Base-by-base conservation (phyloP, 768 basidiomycete species). In the Leccinum barrowsii region DNA sequence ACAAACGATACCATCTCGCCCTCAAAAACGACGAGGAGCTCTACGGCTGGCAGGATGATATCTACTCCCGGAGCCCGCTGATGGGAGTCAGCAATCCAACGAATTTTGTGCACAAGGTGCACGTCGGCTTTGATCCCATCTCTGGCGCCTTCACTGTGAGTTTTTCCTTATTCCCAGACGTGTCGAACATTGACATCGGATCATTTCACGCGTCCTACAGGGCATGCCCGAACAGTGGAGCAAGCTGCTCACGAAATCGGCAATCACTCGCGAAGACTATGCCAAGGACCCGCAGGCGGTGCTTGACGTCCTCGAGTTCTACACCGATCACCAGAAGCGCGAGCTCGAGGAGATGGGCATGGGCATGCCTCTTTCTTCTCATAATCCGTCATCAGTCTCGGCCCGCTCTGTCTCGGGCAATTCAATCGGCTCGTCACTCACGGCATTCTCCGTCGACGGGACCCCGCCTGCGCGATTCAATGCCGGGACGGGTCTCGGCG, bases 201-300 rank as follows among this genome's bases (percentile, higher is more conserved):
- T 44, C 26, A 54, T 42, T 12, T 51, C 37, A 44, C 11, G n/a
- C 30, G 22, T 40, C 47, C 30, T 48, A 28, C 63, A 94, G 93
- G 96, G 96, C 57, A 85, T 99, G 72, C 96, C 96, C 10, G 94
- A 97, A 56, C 93, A 96, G 78, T 99, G 96, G 96, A 91, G 85
- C 68, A 92, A 94, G 61, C 80, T 99, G n/a, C 82, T 99, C 66
- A 98, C 93, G 5, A 94, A 95, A 69, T 95, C 93, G 4, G 94
- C 94, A 34, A 97, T 99, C 74, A 99, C 96, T 2, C 89, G 92
- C 56, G 96, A 99, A 75, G 96, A 99, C 73, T 97, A 98, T 58
- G 94, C 92, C 5, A 91, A 90, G 70, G 90, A 99, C 68, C 96
- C 96, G 0, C 96, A 98, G 68, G 96, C 96, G 1, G 96, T 99